Base-by-base conservation (phyloP, 768 basidiomycete species). In the Mycena filopes region DNA sequence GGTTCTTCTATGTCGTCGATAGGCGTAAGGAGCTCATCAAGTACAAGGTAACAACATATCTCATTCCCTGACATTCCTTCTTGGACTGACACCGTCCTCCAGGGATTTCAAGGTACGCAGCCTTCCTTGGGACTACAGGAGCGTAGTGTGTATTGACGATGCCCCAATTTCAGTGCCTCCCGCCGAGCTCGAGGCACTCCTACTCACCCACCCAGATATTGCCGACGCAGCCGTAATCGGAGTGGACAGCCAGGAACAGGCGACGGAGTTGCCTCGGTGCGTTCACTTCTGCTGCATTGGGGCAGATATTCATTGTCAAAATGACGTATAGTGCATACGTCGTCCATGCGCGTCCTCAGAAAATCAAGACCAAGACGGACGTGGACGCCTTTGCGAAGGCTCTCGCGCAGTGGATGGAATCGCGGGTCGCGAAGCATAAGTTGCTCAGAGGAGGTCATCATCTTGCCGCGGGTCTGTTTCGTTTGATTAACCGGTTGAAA, bases 221-320 rank as follows among this genome's bases (percentile, higher is more conserved):
- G 89, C 87, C 2, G 95, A 98, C 70, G 85, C 83, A 1, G 94
- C 89, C 6, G 94, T 97, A 18, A 90, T 96, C 61, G 93, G 94
- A 1, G 78, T 96, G 1, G 81, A 88, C 2, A 84, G 82, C 66
- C 82, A 81, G 3, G 82, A 84, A 57, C 85, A 93, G 67, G 90
- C 88, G 3, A 94, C 95, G 1, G 62, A 63, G 28, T 45, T 63
- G 40, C 62, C 62, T 43, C 26, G 62, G 62, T 63, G 15, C 13
- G 46, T 55, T 11, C 43, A 4, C 15, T 25, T 5, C 38, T 16
- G 12, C 8, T 45, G 4, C 29, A 49, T n/a, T n/a, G n/a, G n/a
- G n/a, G n/a, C n/a, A 41, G 18, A 40, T 21, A 20, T 29, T 4
- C 8, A 18, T 41, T n/a, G 25, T 16, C 3, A 18, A 25, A n/a